Conservation (phyloP, 257 asterid genomes). For the Forsythia viridissima region DNA sequence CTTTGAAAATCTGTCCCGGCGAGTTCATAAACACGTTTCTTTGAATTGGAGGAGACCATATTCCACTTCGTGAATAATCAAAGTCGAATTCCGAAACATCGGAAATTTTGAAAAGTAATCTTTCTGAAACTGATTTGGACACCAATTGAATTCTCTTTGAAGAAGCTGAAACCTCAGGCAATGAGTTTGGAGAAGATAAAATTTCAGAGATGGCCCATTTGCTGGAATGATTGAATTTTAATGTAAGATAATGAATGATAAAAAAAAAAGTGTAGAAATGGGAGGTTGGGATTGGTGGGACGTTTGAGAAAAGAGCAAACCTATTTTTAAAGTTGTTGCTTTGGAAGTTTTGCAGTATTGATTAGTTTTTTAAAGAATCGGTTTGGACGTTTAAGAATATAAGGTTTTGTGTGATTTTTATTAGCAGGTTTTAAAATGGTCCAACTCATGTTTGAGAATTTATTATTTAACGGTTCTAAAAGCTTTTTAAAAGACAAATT, state of each 20-base stretch:
- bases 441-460: no score
- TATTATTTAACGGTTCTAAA: no score
- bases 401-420: no score
- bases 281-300: conserved; percentile 32
- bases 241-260: background rate
- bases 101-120: conserved; percentile 56
- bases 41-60: conserved; percentile 88
- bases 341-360: no score
- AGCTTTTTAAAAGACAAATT: no score
- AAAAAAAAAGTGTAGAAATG: background rate
- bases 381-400: no score
- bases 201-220: conserved; percentile 55
- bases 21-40: conserved; percentile 59
- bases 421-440: no score
- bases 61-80: conserved; percentile 64
- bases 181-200: conserved; percentile 31
- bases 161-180: background rate
- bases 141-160: conserved; percentile 59
- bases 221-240: background rate
- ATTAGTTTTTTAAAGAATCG: no score
- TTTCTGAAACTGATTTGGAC: conserved; percentile 68
- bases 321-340: background rate
- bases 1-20: conserved; percentile 47
- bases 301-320: conserved; percentile 14
- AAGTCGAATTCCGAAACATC: conserved; percentile 74